Conservation (phyloP, 202 grass and related monocot genomes). For the Brachypodium distachyon region DNA sequence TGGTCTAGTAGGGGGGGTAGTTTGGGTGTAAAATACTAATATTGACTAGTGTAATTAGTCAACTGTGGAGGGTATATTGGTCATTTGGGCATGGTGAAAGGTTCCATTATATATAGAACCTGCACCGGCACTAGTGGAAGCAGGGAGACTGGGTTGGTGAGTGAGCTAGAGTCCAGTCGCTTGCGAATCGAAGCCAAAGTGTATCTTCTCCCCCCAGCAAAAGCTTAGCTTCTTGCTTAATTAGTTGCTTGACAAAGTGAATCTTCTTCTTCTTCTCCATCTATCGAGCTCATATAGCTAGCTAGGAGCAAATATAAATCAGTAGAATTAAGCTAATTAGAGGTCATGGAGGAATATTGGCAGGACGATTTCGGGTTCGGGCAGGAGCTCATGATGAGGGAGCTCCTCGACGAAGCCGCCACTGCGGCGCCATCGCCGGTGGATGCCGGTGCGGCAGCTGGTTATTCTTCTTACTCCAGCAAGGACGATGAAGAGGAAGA, state of each 20-base stretch:
- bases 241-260: too few relatives aligned
- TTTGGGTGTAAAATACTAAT: not conserved
- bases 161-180: too few relatives aligned
- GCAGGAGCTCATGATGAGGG: constrained; percentile 47
- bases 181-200: too few relatives aligned
- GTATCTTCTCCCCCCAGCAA: too few relatives aligned
- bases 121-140: not conserved
- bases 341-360: constrained; percentile 28
- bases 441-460: not conserved
- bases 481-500: not conserved
- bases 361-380: constrained; percentile 20
- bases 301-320: not conserved
- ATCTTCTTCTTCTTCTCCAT: too few relatives aligned
- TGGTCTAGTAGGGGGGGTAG: not conserved
- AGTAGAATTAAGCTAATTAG: not conserved
- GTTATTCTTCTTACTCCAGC: not conserved
- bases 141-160: constrained; percentile 15
- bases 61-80: constrained; percentile 15
- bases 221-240: not conserved
- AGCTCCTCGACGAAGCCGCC: constrained; percentile 21
- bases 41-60: not conserved
- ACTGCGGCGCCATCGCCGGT: not conserved
- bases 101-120: constrained; percentile 16
- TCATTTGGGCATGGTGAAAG: constrained; percentile 5
- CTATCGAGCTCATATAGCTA: too few relatives aligned